Percentiles rank a stretch among this genome's conserved stretches.
Conservation (phyloP, 2,329 filamentous ascomycete genomes). For the Aspergillus sp. region DNA sequence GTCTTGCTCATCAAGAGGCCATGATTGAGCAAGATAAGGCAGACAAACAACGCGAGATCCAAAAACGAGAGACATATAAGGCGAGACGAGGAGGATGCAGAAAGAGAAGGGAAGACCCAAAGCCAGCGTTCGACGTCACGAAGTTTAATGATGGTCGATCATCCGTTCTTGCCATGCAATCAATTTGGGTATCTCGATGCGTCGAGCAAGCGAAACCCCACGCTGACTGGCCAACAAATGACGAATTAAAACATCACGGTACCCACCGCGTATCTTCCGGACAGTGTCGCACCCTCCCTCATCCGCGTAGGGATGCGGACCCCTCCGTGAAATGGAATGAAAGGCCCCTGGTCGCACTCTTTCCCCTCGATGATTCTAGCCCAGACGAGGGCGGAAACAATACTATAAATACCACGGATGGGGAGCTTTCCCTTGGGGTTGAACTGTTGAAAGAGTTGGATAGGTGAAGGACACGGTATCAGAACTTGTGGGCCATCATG, state of each 20-base stretch:
- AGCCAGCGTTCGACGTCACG: neutral
- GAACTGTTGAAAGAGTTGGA: neutral
- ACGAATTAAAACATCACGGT: neutral
- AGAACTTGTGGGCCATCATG: neutral
- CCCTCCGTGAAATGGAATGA: neutral
- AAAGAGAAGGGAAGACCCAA: neutral
- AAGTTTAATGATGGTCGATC: neutral
- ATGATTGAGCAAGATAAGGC: neutral
- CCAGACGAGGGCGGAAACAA: too few relatives aligned
- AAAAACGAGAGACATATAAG: neutral
- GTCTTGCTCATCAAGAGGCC: neutral
- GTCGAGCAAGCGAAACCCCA: neutral
- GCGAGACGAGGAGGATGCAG: neutral
- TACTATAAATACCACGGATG: neutral
- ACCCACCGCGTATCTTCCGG: neutral
- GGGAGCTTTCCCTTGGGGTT: neutral
- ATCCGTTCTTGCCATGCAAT: neutral
- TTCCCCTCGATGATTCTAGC: neutral
- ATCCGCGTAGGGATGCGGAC: neutral
- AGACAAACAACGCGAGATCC: neutral
- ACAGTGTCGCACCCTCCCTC: neutral
- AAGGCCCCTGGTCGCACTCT: neutral
- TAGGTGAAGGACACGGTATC: neutral
- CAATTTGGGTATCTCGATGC: neutral
- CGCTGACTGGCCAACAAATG: neutral